Evolutionary conservation across 1,284 basidiomycete genomes (phyloP), one percentile per base, ranked within the genome.

Genomic region (Sporisorium scitamineum): DNA sequence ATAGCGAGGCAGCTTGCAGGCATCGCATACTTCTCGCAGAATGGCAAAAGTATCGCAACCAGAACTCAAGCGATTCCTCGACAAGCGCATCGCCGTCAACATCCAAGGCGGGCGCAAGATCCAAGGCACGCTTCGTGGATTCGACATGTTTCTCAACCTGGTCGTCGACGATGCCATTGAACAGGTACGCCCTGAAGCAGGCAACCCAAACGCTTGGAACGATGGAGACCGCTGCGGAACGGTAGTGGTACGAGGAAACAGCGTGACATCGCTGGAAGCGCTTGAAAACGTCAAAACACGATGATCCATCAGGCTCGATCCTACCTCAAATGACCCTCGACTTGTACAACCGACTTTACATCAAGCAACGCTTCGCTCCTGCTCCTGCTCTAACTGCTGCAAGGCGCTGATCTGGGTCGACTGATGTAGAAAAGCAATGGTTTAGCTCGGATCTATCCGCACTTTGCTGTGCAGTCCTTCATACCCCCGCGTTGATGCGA

Each of bases 111-210:
- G 94, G 64, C 92, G 97, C 81, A 94, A 94, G 89, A 92, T 99
- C 81, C 94, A 93, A 87, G 97, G 96, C 63, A 92, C 91, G n/a
- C 88, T 99, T 61, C 91, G 97, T 72, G 97, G 97, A 41, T 99
- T 96, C 87, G 97, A 99, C 89, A 92, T 99, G 81, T 99, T 99
- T 89, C 88, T 99, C 86, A 99, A 99, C 87, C 90, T 99, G 45
- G 96, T 99, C 69, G 91, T 99, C 84, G 96, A 99, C 86, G 94
- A 98, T 82, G 93, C 94, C 16, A 87, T 92, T 81, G 97, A 99
- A 87, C 95, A 98, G 88, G 91, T 84, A 9, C 68, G 76, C 20
- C 79, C 92, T 0, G 86, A 91, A 92, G 81, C 91, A 27, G 64
- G 67, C 41, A 79, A 78, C 39, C 45, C 68, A 0, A 75, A 80